Evolutionary conservation across 176 grass and related monocot species (phyloP).

Genomic region (Aegilops sharonensis): DNA sequence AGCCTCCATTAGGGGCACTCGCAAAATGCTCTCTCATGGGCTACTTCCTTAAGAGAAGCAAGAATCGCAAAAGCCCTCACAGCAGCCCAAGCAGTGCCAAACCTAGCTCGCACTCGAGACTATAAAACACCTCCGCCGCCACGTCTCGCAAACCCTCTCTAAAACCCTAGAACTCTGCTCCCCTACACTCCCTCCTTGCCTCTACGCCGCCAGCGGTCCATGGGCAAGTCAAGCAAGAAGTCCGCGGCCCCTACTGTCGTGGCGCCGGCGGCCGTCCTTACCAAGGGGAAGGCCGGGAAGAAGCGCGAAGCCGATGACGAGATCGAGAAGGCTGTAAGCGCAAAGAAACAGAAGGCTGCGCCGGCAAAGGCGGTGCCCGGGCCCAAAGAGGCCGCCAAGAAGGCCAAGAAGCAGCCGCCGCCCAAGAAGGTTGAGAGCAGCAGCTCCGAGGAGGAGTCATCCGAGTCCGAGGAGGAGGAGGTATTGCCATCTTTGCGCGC

Average conservation of each 20-base stretch:
- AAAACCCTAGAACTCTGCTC: slow-evolving; percentile 64
- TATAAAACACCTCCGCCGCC: not conserved
- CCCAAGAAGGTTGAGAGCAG: slow-evolving; percentile 48
- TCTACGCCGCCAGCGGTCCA: slow-evolving; percentile 31
- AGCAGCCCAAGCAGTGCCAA: not conserved
- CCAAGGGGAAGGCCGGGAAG: slow-evolving; percentile 49
- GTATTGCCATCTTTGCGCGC: slow-evolving; percentile 4
- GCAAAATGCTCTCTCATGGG: no score
- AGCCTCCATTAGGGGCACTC: no score
- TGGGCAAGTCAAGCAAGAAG: slow-evolving; percentile 69
- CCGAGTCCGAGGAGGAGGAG: slow-evolving; percentile 67
- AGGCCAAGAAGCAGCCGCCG: slow-evolving; percentile 58
- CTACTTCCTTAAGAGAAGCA: no score
- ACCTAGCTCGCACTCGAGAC: not conserved
- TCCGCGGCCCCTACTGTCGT: slow-evolving; percentile 12
- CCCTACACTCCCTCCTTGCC: not conserved
- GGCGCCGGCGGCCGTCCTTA: slow-evolving; percentile 16
- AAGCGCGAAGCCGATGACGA: slow-evolving; percentile 64
- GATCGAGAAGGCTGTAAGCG: slow-evolving; percentile 52
- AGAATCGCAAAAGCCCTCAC: not conserved
- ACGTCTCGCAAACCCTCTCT: not conserved
- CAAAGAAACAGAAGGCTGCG: slow-evolving; percentile 70
- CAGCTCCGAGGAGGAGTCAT: slow-evolving; percentile 59
- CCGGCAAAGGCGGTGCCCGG: slow-evolving; percentile 24
- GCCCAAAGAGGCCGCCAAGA: slow-evolving; percentile 30